Evolutionary conservation across 352 stramenopile genomes (phyloP), one percentile per base, ranked within the genome.

Genomic region (Globisporangium perplexum): DNA sequence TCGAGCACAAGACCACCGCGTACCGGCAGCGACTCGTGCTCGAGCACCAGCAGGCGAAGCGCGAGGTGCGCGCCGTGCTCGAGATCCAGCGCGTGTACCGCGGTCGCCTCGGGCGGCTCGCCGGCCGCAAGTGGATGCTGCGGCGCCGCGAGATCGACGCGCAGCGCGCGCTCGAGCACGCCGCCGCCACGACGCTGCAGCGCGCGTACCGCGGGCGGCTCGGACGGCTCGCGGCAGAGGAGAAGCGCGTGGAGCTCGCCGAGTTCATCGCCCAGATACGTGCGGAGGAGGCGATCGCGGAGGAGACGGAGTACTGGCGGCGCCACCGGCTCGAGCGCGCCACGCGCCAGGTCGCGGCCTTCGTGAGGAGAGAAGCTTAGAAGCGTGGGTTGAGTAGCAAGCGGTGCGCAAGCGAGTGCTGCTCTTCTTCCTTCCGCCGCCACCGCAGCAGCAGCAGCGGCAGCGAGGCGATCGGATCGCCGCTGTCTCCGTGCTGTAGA

Each of bases 251-350:
- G n/a, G 90, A 98, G 55, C 81, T 98, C 55, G 90, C 88, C 22
- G 85, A 98, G 65, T 98, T 97, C 60, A 96, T 98, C 49, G 87
- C 88, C 24, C 75, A 93, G 36, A 80, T 98, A 42, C 81, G 92
- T 24, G 79, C 85, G 11, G 85, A 97, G 48, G 92, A 98, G 56
- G 87, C 88, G 20, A 84, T 90, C 36, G 80, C 88, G 12, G 92
- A 98, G 50, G 90, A 98, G 53, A 68, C 86, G 36, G 79, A 83
- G 53, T 88, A 88, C 65, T 90, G 79, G 79, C 59, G 66, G 6
- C 68, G 53, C 17, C 79, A 88, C 47, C 71, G 61, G 43, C 55
- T 86, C 5, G 76, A 88, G 53, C 72, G 74, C 7, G 60, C 83
- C 18, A 69, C 65, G 17, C 70, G 76, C 5, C 71, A 77, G 28